These are phyloP conservation scores for Cladophialophora yegresii DNA, from an alignment of 2,329 filamentous ascomycete species.

Conservation along the genomic window DNA sequence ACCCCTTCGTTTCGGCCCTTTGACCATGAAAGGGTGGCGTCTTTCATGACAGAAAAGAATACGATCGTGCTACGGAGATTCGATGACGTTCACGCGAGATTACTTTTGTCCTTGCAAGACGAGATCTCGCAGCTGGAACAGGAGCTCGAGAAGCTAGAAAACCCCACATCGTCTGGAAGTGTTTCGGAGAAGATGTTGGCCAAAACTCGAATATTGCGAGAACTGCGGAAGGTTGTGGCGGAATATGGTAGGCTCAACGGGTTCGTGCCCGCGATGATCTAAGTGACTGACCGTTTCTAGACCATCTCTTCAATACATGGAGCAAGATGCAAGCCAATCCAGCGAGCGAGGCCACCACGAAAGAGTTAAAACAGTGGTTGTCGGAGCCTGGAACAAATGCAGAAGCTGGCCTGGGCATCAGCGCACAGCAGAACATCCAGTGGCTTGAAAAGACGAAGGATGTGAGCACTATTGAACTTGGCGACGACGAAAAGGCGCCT, in stretches of 20 bases:
- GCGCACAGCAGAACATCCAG: constrained; percentile 30
- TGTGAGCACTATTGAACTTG: constrained; percentile 31
- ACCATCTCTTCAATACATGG: constrained; percentile 37
- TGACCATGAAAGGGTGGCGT: constrained; percentile 32
- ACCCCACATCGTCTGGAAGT: constrained; percentile 10
- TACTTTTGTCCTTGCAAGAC: constrained; percentile 43
- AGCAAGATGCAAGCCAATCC: constrained; percentile 34
- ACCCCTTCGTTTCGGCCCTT: constrained; percentile 10
- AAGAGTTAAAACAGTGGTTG: constrained; percentile 31
- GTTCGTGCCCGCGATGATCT: not conserved
- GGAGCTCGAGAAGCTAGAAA: constrained; percentile 39
- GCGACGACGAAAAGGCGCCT: constrained; percentile 18
- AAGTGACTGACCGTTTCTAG: constrained; percentile 23
- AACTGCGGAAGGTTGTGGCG: constrained; percentile 33
- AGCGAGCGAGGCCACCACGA: constrained; percentile 27
- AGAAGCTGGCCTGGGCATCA: constrained; percentile 23
- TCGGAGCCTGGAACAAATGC: constrained; percentile 22
- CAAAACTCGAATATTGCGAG: constrained; percentile 33
- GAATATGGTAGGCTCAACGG: constrained; percentile 34
- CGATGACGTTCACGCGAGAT: constrained; percentile 38
- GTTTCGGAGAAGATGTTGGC: constrained; percentile 26
- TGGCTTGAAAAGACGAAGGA: constrained; percentile 35
- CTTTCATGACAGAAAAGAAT: constrained; percentile 35
- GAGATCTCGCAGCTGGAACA: constrained; percentile 40
- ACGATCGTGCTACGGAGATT: constrained; percentile 42